These are phyloP conservation scores for Orbilia oligospora DNA, from an alignment of 2,329 filamentous ascomycete genomes.

Conservation along the genomic window DNA sequence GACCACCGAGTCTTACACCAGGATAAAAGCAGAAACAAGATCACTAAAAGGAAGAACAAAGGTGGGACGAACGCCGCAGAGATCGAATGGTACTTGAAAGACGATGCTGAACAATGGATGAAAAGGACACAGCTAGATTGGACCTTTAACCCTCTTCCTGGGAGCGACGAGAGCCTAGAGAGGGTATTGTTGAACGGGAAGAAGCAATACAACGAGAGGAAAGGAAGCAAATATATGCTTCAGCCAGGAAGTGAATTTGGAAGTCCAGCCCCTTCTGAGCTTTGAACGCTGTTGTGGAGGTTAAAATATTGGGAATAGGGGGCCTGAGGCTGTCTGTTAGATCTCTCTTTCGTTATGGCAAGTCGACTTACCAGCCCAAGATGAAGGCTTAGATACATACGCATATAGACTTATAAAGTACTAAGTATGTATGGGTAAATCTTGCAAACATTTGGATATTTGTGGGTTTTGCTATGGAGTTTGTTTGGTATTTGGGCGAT, in stretches of 20 bases:
- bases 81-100: slow-evolving; percentile 61
- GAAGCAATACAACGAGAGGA: slow-evolving; percentile 55
- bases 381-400: neutral
- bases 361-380: neutral
- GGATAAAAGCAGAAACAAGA: slow-evolving; percentile 55
- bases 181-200: slow-evolving; percentile 47
- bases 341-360: neutral
- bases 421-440: neutral
- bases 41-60: slow-evolving; percentile 58
- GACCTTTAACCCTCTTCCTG: slow-evolving; percentile 42
- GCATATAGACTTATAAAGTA: neutral
- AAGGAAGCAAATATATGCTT: slow-evolving; percentile 34
- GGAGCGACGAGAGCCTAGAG: slow-evolving; percentile 53
- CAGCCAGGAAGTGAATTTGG: neutral
- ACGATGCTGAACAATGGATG: slow-evolving; percentile 55
- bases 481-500: neutral
- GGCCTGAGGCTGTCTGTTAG: neutral
- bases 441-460: neutral
- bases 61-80: slow-evolving; percentile 58
- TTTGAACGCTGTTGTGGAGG: neutral
- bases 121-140: slow-evolving; percentile 35
- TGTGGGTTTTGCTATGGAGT: neutral
- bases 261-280: slow-evolving; percentile 24
- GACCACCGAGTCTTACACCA: slow-evolving; percentile 56
- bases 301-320: neutral